Percentiles rank a stretch among this genome's conserved stretches.
phyloP scores from a whole-genome alignment of 176 grass and related monocot species.

The Rhipidocladum racemiflorum region DNA sequence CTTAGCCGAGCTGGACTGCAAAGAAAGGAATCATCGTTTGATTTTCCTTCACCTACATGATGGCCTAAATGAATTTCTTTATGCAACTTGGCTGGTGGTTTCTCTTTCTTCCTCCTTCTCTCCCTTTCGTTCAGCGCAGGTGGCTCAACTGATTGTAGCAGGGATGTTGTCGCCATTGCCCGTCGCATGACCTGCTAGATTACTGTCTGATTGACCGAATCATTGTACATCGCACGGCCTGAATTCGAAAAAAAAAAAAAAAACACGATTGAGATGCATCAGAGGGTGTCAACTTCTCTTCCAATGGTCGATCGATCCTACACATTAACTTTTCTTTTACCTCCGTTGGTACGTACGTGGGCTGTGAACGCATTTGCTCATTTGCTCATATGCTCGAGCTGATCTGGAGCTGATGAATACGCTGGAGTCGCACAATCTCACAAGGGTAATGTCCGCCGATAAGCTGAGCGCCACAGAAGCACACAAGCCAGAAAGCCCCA shows the following conservation, averaged over 20 bases:
- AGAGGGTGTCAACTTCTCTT: neutral
- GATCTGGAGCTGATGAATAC: neutral
- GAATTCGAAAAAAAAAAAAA: neutral
- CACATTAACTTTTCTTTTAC: neutral
- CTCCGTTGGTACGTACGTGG: neutral
- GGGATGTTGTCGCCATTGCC: neutral
- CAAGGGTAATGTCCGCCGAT: neutral
- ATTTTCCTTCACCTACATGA: neutral
- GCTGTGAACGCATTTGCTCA: neutral
- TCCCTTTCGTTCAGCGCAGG: neutral
- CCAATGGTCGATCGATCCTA: neutral
- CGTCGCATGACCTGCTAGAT: neutral
- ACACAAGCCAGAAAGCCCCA: neutral
- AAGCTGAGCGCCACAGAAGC: neutral
- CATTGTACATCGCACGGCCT: neutral
- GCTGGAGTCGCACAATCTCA: neutral
- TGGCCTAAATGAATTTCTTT: neutral
- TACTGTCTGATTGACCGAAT: neutral
- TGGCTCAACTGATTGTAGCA: neutral
- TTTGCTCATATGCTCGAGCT: neutral
- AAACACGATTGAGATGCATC: neutral
- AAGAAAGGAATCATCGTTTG: neutral
- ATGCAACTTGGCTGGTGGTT: neutral
- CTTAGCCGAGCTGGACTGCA: constrained; percentile 23
- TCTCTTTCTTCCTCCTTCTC: neutral